Base-by-base conservation (phyloP, 1,139 yeast species). In the Scheffersomyces lignicola region DNA sequence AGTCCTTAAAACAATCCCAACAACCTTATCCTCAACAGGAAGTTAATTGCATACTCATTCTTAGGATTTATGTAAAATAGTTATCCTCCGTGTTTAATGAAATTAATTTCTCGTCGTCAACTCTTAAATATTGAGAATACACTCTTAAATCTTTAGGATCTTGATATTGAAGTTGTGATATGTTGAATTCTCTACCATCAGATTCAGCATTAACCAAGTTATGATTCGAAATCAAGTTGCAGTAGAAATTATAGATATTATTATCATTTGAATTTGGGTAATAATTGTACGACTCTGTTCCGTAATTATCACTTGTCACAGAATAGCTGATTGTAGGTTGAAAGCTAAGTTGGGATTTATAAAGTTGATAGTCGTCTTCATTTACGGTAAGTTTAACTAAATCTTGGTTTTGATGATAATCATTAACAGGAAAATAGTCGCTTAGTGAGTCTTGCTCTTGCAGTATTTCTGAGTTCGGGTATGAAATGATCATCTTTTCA, bases 41-140 rank as follows among this genome's bases (percentile, higher is more conserved):
- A n/a, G n/a, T n/a, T n/a, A n/a, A n/a, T n/a, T n/a, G n/a, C n/a
- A n/a, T n/a, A n/a, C n/a, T n/a, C n/a, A n/a, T n/a, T n/a, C n/a
- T n/a, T n/a, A n/a, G n/a, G n/a, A n/a, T n/a, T 20, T 24, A 24
- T 8, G 14, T 24, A 11, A 62, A 61, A 30, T 62, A 62, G 35
- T 62, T 60, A 39, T 62, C 67, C 33, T 60, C 62, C 3, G 63
- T 51, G 31, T 45, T 48, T 9, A 60, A 44, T 12, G 49, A 51
- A 18, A 57, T 44, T 7, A 43, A 35, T 18, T 40, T 47, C 14
- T 51, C 59, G 10, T 59, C 61, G 7, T 53, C 60, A 14, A 52
- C 36, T 1, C 66, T 67, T 8, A 58, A 40, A 34, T 61, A 61
- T 18, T 47, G 51, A 1, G 51, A 38, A 34, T 63, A 63, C 7